These are phyloP conservation scores for Tausonia pullulans DNA, from an alignment of 1,284 basidiomycete species.

Conservation along the genomic window DNA sequence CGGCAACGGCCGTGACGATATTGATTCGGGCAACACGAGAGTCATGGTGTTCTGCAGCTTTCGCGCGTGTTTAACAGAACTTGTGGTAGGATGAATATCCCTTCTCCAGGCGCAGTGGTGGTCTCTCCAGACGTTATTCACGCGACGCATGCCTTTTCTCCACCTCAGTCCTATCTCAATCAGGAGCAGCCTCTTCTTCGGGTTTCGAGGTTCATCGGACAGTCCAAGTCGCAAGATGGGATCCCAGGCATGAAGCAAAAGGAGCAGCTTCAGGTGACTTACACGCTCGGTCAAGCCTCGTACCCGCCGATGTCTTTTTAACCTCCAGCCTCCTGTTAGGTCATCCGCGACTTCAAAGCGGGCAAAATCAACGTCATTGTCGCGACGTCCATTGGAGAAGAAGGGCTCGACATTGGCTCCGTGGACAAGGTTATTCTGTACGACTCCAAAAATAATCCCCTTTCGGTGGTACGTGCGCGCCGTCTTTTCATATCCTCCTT, in stretches of 20 bases:
- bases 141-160: neutral
- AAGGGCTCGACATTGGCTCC: conserved; percentile 98
- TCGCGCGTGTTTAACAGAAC: conserved; percentile 79
- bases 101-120: neutral
- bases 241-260: conserved; percentile 82
- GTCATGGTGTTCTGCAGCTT: conserved; percentile 96
- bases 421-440: conserved; percentile 97
- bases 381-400: conserved; percentile 94
- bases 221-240: conserved; percentile 57
- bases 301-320: neutral
- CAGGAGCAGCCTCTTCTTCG: conserved; percentile 60
- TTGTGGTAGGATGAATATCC: conserved; percentile 45
- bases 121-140: neutral
- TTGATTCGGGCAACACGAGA: conserved; percentile 45
- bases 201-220: conserved; percentile 79
- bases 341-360: conserved; percentile 73
- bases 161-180: conserved; percentile 38
- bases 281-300: neutral
- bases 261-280: conserved; percentile 69
- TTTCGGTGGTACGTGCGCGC: conserved; percentile 68
- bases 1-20: conserved; percentile 36
- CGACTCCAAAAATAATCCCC: conserved; percentile 90
- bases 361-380: conserved; percentile 88
- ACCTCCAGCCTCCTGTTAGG: conserved; percentile 35
- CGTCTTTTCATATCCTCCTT: neutral